Base-by-base conservation (phyloP, 2,329 filamentous ascomycete genomes). In the Ophiocordyceps camponoti-saundersi region DNA sequence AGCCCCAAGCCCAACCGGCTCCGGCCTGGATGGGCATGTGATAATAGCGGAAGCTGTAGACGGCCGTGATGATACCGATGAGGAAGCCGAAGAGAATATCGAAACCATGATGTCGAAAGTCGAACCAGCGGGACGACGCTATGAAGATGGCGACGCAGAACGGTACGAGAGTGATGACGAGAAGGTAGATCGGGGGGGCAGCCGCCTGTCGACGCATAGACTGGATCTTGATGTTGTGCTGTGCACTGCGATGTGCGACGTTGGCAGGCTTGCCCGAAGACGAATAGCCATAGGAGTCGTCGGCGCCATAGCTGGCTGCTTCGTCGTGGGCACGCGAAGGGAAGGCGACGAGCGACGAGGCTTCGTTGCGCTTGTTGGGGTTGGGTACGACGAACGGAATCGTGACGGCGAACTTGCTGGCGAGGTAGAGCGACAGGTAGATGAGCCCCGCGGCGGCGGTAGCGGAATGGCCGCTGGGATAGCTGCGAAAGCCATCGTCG, bases 21-120 rank as follows among this genome's bases (percentile, higher is more conserved):
- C 87, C 87, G n/a, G 59, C 57, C 21, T 53, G 57, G 51, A 94
- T 79, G 1, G 88, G 86, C 11, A 92, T 66, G 59, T 95, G 87
- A 59, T 95, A 95, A 67, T 82, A 86, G 22, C 84, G 73, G 67
- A 95, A 95, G 3, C 80, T 75, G 54, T 90, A 79, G 59, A 80
- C 80, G 20, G 85, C 76, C 36, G 76, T 76, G 42, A 79, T 64
- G 15, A 81, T 72, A 10, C 90, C 90, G 51, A 95, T 82, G 13
- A 84, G 53, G 47, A 81, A 83, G n/a, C 90, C 90, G 51, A 84
- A 86, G 2, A 95, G 65, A 53, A 95, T 85, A 53, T 96, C 90
- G 60, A 95, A 90, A n/a, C 82, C 88, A 60, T 90, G 85, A 62
- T 96, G 90, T 39, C 85, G 79, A 66, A 82, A 93, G 61, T 95